Conservation (phyloP, 2,329 filamentous ascomycete species). For the Cercospora berteroae region DNA sequence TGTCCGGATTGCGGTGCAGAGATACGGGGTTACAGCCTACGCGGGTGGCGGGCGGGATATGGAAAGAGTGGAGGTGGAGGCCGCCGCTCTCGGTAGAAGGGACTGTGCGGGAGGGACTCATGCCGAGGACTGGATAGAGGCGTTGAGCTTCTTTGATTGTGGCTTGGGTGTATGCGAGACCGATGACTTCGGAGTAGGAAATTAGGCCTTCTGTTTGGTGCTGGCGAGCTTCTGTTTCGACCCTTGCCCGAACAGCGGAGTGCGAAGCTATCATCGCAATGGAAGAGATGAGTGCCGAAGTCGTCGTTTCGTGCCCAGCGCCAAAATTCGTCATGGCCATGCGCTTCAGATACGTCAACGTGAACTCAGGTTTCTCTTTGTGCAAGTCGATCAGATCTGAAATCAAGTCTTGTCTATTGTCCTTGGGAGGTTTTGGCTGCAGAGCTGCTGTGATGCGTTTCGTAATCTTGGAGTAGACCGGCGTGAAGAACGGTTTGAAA, state of each 20-base stretch:
- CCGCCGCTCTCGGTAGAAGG: constrained; percentile 36
- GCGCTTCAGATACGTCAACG: constrained; percentile 18
- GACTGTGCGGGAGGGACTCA: constrained; percentile 41
- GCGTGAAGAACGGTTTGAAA: constrained; percentile 21
- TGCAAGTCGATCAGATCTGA: constrained; percentile 21
- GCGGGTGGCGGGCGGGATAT: constrained; percentile 35
- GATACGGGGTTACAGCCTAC: constrained; percentile 38
- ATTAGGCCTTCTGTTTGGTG: neutral
- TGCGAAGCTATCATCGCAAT: constrained; percentile 19
- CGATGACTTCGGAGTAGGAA: constrained; percentile 30
- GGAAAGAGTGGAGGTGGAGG: constrained; percentile 36
- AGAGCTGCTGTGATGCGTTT: constrained; percentile 19
- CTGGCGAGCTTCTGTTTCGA: constrained; percentile 1
- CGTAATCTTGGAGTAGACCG: constrained; percentile 17
- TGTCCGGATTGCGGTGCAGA: constrained; percentile 34
- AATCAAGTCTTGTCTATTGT: constrained; percentile 15
- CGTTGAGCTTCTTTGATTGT: constrained; percentile 47
- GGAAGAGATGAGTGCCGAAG: constrained; percentile 15
- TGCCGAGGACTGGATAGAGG: constrained; percentile 46
- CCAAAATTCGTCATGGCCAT: constrained; percentile 26
- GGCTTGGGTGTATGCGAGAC: constrained; percentile 43
- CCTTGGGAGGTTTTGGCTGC: constrained; percentile 10
- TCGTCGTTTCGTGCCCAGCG: constrained; percentile 24
- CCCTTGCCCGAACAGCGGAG: neutral
- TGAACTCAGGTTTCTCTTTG: constrained; percentile 23